A percentile compares a stretch with the other conserved stretches of the same genome.
These are phyloP conservation scores for Pythium rhizo-oryzae DNA, from an alignment of 352 stramenopile genomes.

Conservation along the genomic window DNA sequence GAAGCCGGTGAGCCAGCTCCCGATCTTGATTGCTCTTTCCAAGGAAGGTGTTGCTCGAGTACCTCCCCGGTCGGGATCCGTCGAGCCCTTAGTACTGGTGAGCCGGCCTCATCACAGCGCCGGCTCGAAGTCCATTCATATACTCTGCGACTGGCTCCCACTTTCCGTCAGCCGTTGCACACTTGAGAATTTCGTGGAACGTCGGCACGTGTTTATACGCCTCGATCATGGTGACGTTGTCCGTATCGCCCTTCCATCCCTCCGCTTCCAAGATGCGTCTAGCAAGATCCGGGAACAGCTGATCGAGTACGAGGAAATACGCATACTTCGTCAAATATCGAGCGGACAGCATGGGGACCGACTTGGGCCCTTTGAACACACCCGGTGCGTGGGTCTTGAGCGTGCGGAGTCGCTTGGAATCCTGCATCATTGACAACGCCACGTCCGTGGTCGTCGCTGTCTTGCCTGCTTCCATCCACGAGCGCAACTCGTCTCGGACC, in stretches of 20 bases:
- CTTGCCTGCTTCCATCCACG: not conserved
- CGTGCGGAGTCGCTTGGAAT: not conserved
- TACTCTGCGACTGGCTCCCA: not conserved
- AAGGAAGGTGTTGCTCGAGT: not conserved
- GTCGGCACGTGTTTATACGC: not conserved
- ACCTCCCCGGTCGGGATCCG: not conserved
- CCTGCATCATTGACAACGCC: not conserved
- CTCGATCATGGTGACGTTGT: not conserved
- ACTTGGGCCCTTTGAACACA: not conserved
- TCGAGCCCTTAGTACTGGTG: not conserved
- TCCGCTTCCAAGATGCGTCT: not conserved
- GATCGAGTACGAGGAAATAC: not conserved
- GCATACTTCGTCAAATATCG: not conserved
- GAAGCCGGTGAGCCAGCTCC: not conserved
- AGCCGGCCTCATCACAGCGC: not conserved
- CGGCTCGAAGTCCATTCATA: not conserved
- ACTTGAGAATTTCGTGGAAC: not conserved
- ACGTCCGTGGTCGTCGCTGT: not conserved
- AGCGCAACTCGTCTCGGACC: not conserved
- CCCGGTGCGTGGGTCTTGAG: not conserved
- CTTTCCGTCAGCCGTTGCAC: not conserved
- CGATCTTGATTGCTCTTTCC: not conserved
- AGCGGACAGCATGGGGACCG: not conserved
- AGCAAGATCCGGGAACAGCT: not conserved
- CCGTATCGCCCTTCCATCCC: not conserved